These are phyloP conservation scores for Cordyceps farinosa DNA, from an alignment of 2,329 filamentous ascomycete genomes.

Conservation along the genomic window DNA sequence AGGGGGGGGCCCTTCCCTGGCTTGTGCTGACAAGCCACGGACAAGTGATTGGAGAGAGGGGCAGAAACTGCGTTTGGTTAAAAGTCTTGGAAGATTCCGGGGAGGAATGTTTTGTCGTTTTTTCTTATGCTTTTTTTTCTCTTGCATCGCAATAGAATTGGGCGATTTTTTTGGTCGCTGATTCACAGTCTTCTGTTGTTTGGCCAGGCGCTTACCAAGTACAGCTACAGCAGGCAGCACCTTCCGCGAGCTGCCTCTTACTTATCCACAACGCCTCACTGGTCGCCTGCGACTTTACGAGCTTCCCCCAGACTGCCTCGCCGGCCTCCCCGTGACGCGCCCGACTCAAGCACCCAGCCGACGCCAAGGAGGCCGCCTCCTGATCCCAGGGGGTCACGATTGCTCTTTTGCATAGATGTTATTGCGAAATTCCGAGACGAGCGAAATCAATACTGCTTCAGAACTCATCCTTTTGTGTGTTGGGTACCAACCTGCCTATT, in stretches of 20 bases:
- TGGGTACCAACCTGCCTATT: no score
- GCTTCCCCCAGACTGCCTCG: background rate
- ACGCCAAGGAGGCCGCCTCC: constrained; percentile 3
- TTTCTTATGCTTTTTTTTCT: background rate
- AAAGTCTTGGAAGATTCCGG: background rate
- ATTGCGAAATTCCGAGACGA: background rate
- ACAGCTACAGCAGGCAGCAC: no score
- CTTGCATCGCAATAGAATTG: background rate
- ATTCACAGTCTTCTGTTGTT: no score
- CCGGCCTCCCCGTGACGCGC: constrained; percentile 10
- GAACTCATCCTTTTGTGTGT: no score
- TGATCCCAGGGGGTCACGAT: background rate
- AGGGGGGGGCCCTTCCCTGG: background rate
- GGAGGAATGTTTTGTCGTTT: background rate
- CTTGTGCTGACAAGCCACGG: constrained; percentile 1
- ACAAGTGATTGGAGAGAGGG: background rate
- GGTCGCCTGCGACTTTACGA: background rate
- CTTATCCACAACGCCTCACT: constrained; percentile 5
- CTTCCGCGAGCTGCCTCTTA: no score
- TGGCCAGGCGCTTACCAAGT: no score
- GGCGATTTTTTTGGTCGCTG: background rate
- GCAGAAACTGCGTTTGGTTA: background rate
- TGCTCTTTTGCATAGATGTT: background rate
- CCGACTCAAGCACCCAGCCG: background rate
- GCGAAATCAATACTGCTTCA: no score